phyloP scores from a whole-genome alignment of 1,284 basidiomycete species.

The Ceratobasidium sp. region DNA sequence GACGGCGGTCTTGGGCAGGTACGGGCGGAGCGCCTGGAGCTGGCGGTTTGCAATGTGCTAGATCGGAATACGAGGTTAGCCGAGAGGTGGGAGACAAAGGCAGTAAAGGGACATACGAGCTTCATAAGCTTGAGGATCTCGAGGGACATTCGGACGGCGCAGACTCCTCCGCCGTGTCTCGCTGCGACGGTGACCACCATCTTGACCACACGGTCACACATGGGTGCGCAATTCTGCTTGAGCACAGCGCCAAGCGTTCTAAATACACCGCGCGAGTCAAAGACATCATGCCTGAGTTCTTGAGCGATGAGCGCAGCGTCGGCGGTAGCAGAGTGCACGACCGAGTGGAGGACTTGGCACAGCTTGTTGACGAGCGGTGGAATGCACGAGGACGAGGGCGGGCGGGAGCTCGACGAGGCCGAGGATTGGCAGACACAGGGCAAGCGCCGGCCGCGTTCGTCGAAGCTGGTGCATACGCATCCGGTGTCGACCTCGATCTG shows the following conservation, averaged over 20 bases:
- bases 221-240: slow-evolving; percentile 93
- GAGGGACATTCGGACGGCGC: slow-evolving; percentile 82
- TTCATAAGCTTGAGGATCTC: slow-evolving; percentile 97
- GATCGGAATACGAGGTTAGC: neutral
- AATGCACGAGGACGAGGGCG: slow-evolving; percentile 70
- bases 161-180: slow-evolving; percentile 65
- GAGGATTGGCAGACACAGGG: slow-evolving; percentile 74
- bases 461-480: slow-evolving; percentile 88
- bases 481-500: slow-evolving; percentile 82
- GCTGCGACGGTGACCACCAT: slow-evolving; percentile 80
- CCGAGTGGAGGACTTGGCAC: slow-evolving; percentile 83
- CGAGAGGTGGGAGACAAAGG: slow-evolving; percentile 43
- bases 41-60: slow-evolving; percentile 97
- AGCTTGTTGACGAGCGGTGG: slow-evolving; percentile 82
- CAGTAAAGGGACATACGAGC: slow-evolving; percentile 70
- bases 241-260: slow-evolving; percentile 83
- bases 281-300: slow-evolving; percentile 82
- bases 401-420: slow-evolving; percentile 55
- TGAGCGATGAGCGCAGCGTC: slow-evolving; percentile 78
- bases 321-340: slow-evolving; percentile 71
- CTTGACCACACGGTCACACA: slow-evolving; percentile 88
- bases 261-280: slow-evolving; percentile 86
- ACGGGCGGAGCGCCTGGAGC: slow-evolving; percentile 87
- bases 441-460: slow-evolving; percentile 68
- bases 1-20: slow-evolving; percentile 83